These are phyloP conservation scores for Botryotinia globosa DNA, from an alignment of 2,329 filamentous ascomycete genomes.

Conservation along the genomic window DNA sequence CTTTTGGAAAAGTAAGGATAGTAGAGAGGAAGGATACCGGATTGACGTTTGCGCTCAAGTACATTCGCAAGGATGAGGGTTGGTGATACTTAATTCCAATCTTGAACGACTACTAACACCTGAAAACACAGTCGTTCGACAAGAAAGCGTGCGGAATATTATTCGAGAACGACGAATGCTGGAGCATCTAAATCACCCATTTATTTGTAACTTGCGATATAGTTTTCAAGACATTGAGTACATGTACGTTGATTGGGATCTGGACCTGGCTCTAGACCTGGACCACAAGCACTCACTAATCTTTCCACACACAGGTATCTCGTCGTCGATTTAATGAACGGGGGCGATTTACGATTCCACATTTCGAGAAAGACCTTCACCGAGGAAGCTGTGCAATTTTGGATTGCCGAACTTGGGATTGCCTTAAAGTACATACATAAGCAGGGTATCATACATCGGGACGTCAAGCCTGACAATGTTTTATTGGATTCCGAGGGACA, in stretches of 20 bases:
- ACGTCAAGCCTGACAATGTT: conserved; percentile 91
- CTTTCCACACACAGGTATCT: conserved; percentile 60
- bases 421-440: conserved; percentile 82
- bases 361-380: conserved; percentile 98
- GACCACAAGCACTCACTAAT: not conserved
- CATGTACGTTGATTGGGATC: conserved; percentile 60
- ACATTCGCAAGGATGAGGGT: conserved; percentile 99
- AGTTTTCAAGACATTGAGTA: conserved; percentile 99
- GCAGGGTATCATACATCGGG: conserved; percentile 85
- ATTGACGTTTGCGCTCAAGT: conserved; percentile 93
- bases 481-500: conserved; percentile 85
- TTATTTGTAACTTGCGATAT: conserved; percentile 97
- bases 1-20: conserved; percentile 97
- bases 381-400: conserved; percentile 93
- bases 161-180: conserved; percentile 97
- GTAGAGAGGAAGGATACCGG: conserved; percentile 96
- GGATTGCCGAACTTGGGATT: conserved; percentile 92
- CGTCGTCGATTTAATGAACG: conserved; percentile 97
- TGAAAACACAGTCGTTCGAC: conserved; percentile 73
- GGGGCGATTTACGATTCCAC: conserved; percentile 93
- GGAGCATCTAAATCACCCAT: conserved; percentile 95
- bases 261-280: not conserved
- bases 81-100: conserved; percentile 37
- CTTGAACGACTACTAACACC: conserved; percentile 25
- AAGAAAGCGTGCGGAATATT: conserved; percentile 96